phyloP scores from a whole-genome alignment of 2,329 filamentous ascomycete genomes.

The Colletotrichum magnum region DNA sequence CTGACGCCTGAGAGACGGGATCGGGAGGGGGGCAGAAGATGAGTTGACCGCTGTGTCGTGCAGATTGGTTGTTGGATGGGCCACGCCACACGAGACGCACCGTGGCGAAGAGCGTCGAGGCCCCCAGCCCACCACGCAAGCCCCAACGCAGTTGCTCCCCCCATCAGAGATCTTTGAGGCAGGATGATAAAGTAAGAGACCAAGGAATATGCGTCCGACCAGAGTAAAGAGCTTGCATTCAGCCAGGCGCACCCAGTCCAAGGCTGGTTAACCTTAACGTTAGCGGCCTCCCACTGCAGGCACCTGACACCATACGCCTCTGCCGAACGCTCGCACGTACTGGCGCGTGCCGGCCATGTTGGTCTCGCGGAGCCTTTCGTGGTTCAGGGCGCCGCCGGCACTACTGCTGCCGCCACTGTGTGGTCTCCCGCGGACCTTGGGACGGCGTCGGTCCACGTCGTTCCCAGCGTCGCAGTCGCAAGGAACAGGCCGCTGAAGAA shows the following conservation, averaged over 20 bases:
- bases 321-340: conserved; percentile 37
- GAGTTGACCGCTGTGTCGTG: conserved; percentile 31
- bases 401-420: conserved; percentile 11
- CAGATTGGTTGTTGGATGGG: conserved; percentile 16
- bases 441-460: conserved; percentile 33
- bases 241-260: conserved; percentile 33
- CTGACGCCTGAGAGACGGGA: conserved; percentile 9
- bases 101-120: conserved; percentile 10
- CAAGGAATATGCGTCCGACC: conserved; percentile 6
- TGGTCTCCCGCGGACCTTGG: conserved; percentile 18
- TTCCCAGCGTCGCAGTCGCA: conserved; percentile 32
- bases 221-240: conserved; percentile 21
- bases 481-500: conserved; percentile 40
- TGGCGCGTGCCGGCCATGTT: conserved; percentile 19
- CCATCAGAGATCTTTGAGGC: not conserved
- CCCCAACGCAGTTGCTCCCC: not conserved
- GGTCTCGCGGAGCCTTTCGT: conserved; percentile 20
- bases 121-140: conserved; percentile 3
- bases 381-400: conserved; percentile 21
- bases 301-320: conserved; percentile 41
- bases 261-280: conserved; percentile 39
- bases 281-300: conserved; percentile 37
- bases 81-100: conserved; percentile 13
- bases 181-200: not conserved
- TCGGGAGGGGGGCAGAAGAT: conserved; percentile 14